Percentiles rank a stretch among this genome's conserved stretches.
Evolutionary conservation across 495 filamentous ascomycete species (phyloP).

Genomic region (Xylaria scruposa): DNA sequence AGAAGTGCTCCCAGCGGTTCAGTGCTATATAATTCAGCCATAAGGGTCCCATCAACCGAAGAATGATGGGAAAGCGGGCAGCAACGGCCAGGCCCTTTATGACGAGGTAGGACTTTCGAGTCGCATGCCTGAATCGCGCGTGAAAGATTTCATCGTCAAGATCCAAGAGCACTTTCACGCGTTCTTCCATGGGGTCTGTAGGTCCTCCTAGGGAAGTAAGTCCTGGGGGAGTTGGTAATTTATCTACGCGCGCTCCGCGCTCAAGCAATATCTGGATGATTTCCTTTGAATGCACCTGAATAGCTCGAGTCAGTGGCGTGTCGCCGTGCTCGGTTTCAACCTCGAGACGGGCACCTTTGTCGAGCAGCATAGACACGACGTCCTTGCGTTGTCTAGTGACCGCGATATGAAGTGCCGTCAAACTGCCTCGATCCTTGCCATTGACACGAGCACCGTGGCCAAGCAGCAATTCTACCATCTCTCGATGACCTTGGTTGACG

Average conservation of each 20-base stretch:
- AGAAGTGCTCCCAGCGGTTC: constrained; percentile 38
- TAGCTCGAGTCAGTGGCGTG: constrained; percentile 3
- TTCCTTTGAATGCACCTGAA: constrained; percentile 29
- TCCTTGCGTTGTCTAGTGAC: constrained; percentile 40
- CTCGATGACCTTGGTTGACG: constrained; percentile 30
- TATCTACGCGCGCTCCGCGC: constrained; percentile 25
- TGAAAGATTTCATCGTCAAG: background rate
- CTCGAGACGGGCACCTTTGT: constrained; percentile 7
- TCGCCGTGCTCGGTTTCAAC: background rate
- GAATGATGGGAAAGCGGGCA: background rate
- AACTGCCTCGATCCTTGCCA: constrained; percentile 37
- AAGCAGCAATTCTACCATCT: constrained; percentile 36
- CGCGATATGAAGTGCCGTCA: constrained; percentile 40
- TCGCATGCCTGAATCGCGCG: background rate
- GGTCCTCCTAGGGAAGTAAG: constrained; percentile 33
- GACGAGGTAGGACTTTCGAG: background rate
- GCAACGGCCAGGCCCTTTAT: background rate
- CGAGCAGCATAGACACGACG: constrained; percentile 39
- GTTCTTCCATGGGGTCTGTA: constrained; percentile 9
- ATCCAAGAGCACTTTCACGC: background rate
- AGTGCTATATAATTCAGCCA: constrained; percentile 29
- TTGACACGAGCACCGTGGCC: constrained; percentile 42
- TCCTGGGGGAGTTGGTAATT: constrained; percentile 33
- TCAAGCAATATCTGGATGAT: constrained; percentile 29
- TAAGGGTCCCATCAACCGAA: background rate